A percentile compares a stretch with the other conserved stretches of the same genome.
Evolutionary conservation across 345 rosid species (phyloP).

Genomic region (Eucalyptus marginata): DNA sequence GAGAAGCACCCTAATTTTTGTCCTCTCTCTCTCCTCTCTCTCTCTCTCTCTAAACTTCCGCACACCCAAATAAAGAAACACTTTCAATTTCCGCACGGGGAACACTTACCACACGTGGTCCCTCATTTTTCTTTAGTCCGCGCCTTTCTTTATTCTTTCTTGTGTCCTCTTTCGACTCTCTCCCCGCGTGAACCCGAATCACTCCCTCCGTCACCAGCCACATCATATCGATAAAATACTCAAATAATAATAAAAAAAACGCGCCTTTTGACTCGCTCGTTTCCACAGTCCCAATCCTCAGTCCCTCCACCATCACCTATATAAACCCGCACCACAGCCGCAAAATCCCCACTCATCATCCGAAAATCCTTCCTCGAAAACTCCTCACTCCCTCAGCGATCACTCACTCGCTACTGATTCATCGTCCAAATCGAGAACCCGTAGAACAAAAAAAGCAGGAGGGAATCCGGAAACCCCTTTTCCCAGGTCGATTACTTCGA

Average conservation of each 20-base stretch:
- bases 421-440: not conserved
- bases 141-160: not conserved
- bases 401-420: accelerated
- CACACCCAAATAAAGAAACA: not conserved
- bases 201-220: not conserved
- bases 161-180: not conserved
- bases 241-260: not conserved
- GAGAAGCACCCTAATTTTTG: not conserved
- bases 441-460: not conserved
- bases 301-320: not conserved
- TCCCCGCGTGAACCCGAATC: not conserved
- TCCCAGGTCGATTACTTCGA: not conserved
- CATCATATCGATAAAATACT: not conserved
- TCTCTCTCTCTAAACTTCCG: not conserved
- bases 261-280: not conserved
- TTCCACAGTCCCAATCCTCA: not conserved
- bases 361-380: not conserved
- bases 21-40: not conserved
- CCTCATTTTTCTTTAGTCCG: not conserved
- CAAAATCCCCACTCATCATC: not conserved
- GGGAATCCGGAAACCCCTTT: not conserved
- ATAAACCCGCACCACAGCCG: not conserved
- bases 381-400: not conserved
- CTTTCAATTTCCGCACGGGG: not conserved
- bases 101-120: not conserved